Evolutionary conservation across 495 filamentous ascomycete genomes (phyloP).

Genomic region (Staphylotrichum longicolle): DNA sequence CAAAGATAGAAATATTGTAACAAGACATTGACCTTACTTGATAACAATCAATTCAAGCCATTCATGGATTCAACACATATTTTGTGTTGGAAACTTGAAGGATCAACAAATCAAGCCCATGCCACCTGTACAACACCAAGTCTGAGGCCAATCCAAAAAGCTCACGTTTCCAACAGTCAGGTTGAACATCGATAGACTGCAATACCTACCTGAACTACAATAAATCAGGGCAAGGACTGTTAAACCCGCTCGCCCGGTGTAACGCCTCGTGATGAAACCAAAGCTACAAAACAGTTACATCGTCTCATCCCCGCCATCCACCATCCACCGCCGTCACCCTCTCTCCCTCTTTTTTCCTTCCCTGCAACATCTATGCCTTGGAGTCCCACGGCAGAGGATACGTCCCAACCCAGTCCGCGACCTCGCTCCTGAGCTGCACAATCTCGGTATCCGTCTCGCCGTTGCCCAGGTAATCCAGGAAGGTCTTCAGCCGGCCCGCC

Average conservation of each 20-base stretch:
- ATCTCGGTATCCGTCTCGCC: slow-evolving; percentile 85
- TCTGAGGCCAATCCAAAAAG: too few species aligned
- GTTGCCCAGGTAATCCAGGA: slow-evolving; percentile 76
- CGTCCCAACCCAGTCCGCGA: slow-evolving; percentile 92
- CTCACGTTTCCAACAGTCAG: too few species aligned
- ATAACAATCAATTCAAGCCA: too few species aligned
- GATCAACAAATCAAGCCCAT: too few species aligned
- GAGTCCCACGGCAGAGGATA: slow-evolving; percentile 80
- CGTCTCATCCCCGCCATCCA: background rate
- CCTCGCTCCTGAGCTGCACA: slow-evolving; percentile 80
- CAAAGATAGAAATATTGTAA: too few species aligned
- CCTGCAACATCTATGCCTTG: slow-evolving; percentile 24
- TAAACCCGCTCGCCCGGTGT: slow-evolving; percentile 30
- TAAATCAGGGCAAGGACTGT: slow-evolving; percentile 22
- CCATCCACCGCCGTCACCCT: background rate
- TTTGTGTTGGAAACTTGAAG: too few species aligned
- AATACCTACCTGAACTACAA: too few species aligned
- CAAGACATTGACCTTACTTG: too few species aligned
- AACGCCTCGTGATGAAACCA: slow-evolving; percentile 6
- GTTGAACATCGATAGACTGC: too few species aligned
- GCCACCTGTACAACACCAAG: too few species aligned
- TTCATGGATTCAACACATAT: too few species aligned
- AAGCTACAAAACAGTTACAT: slow-evolving; percentile 11
- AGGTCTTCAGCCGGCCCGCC: slow-evolving; percentile 74
- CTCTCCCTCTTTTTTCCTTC: slow-evolving; percentile 11